Evolutionary conservation across 257 asterid species (phyloP).

Genomic region (Solanum raphanifolium): DNA sequence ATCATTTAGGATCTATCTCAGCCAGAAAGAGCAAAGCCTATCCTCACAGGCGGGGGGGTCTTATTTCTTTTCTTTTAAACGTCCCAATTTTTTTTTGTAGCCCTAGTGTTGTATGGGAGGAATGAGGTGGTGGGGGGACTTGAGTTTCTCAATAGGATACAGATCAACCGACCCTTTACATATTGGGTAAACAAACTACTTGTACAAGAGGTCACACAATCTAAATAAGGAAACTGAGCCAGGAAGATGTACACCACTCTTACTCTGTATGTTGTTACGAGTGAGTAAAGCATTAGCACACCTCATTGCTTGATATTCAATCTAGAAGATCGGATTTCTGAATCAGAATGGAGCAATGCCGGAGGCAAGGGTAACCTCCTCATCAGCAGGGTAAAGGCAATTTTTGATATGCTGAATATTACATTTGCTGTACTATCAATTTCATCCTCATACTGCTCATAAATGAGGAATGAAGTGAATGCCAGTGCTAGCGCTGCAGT

Average conservation of each 20-base stretch:
- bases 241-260: neutral
- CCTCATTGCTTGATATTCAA: neutral
- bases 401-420: neutral
- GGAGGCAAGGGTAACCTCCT: conserved; percentile 3
- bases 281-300: neutral
- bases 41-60: neutral
- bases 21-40: neutral
- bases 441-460: conserved; percentile 84
- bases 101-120: neutral
- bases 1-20: neutral
- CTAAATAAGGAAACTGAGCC: neutral
- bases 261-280: neutral
- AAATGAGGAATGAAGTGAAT: conserved; percentile 57
- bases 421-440: conserved; percentile 28
- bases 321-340: neutral
- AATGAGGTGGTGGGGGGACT: neutral
- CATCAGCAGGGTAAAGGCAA: conserved; percentile 3
- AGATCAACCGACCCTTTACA: neutral
- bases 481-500: conserved; percentile 60
- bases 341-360: neutral
- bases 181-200: neutral
- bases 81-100: neutral
- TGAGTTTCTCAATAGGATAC: neutral
- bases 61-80: neutral
- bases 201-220: neutral